Evolutionary conservation across 768 basidiomycete genomes (phyloP), one percentile per base, ranked within the genome.

Genomic region (Lactarius indigo): DNA sequence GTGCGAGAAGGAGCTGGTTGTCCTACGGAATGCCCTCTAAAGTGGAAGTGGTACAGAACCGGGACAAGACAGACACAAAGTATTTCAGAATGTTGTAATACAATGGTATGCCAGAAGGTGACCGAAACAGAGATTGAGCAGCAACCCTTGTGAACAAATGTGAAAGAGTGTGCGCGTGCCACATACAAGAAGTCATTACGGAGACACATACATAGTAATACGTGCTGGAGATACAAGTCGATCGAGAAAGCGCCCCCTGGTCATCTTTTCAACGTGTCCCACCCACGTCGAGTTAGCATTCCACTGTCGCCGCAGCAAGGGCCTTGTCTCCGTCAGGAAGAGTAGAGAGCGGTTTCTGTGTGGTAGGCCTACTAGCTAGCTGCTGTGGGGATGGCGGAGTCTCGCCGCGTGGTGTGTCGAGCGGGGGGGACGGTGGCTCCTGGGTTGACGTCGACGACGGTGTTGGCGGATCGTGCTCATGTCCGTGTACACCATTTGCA

Each of bases 1-100:
- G 58, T 91, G 90, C 64, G 94, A 97, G 74, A 85, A 82, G 28
- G 84, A 90, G 73, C 72, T 96, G 52, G 81, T 94, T 13, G 72
- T 94, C 68, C 77, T 92, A 69, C 81, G 71, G 57, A 74, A 75
- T 61, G 71, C 81, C 23, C 39, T 71, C 8, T 68, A 28, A 69
- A 72, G 28, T 76, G 76, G n/a, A 13, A 23, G 28, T 39, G 33
- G 4, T 63, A 61, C 63, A 62, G 42, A n/a, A 59, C 41, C 4
- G 28, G 47, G 41, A 69, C 59, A 50, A 63, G 65, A 67, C 68
- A 68, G 59, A 61, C 64, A 17, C 64, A 62, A 59, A 64, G 68
- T 67, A 67, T 67, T 62, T 64, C 66, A 63, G 44, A 12, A 57
- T 63, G 63, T 63, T 69, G 59, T 66, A 63, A 63, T 70, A 70